Percentiles rank a stretch among this genome's conserved stretches.
phyloP scores from a whole-genome alignment of 31 red algal species.

The Asparagopsis taxiformis region DNA sequence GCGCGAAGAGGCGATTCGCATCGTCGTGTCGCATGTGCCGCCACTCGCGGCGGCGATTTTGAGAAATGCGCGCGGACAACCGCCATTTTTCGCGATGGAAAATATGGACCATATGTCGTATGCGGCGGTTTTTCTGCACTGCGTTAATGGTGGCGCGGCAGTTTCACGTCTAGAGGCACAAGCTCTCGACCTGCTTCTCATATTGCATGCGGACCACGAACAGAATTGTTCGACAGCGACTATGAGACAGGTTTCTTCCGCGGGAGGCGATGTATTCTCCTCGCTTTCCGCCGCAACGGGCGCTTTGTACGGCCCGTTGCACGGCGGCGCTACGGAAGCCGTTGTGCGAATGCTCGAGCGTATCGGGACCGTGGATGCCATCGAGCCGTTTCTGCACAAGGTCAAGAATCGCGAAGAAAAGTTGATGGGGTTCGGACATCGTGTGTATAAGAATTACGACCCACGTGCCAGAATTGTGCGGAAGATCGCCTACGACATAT shows the following conservation, averaged over 20 bases:
- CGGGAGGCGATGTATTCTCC: constrained; percentile 49
- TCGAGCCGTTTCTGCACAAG: constrained; percentile 35
- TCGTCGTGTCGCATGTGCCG: constrained; percentile 25
- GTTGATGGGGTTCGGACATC: constrained; percentile 87
- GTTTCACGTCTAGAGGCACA: constrained; percentile 19
- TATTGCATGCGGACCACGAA: constrained; percentile 88
- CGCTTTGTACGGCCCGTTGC: constrained; percentile 76
- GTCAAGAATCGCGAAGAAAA: constrained; percentile 46
- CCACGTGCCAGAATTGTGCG: constrained; percentile 61
- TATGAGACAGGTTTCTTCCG: constrained; percentile 40
- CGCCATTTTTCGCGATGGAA: neutral
- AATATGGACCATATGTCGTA: constrained; percentile 2
- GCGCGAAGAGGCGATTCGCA: constrained; percentile 17
- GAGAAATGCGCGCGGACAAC: constrained; percentile 7
- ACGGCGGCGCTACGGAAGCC: constrained; percentile 80
- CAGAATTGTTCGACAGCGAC: constrained; percentile 83
- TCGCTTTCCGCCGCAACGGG: constrained; percentile 38
- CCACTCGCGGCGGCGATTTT: constrained; percentile 46
- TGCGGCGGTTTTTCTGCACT: constrained; percentile 62
- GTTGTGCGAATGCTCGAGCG: constrained; percentile 68
- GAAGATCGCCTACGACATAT: constrained; percentile 42
- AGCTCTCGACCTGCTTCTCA: constrained; percentile 64
- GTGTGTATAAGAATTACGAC: constrained; percentile 77
- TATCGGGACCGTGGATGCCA: constrained; percentile 20
- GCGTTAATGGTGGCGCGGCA: constrained; percentile 50